Conservation (phyloP, 306 rosid species). For the Trichosanthes truncata region DNA sequence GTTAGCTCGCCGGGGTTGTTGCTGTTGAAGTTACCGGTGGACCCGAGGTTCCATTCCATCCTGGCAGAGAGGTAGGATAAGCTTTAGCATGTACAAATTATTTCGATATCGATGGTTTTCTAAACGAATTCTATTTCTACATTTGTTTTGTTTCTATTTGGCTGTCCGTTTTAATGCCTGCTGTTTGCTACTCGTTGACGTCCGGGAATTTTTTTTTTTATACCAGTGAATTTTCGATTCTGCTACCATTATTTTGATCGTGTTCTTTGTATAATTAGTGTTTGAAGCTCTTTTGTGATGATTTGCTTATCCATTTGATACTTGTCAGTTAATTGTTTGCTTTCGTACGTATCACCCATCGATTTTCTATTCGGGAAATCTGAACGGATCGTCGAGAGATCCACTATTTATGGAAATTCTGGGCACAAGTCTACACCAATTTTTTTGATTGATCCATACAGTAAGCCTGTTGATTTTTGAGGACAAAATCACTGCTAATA, state of each 20-base stretch:
- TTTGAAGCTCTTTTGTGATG: background rate
- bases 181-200: background rate
- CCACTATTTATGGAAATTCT: background rate
- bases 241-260: background rate
- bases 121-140: background rate
- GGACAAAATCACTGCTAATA: too few species aligned
- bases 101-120: background rate
- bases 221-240: background rate
- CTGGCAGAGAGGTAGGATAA: slow-evolving; percentile 42
- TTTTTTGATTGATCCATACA: background rate
- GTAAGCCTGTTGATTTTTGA: background rate
- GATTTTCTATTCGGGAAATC: background rate
- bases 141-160: background rate
- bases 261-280: background rate
- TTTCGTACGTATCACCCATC: background rate
- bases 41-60: slow-evolving; percentile 53
- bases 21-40: slow-evolving; percentile 59
- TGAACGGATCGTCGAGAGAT: background rate
- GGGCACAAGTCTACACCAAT: too few species aligned
- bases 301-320: background rate
- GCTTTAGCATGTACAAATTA: background rate
- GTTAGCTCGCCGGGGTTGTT: slow-evolving; percentile 55
- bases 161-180: background rate
- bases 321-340: background rate
- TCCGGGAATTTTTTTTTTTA: too few species aligned